These are phyloP conservation scores for Hypoxylon perforatum DNA, from an alignment of 495 filamentous ascomycete species.

Conservation along the genomic window DNA sequence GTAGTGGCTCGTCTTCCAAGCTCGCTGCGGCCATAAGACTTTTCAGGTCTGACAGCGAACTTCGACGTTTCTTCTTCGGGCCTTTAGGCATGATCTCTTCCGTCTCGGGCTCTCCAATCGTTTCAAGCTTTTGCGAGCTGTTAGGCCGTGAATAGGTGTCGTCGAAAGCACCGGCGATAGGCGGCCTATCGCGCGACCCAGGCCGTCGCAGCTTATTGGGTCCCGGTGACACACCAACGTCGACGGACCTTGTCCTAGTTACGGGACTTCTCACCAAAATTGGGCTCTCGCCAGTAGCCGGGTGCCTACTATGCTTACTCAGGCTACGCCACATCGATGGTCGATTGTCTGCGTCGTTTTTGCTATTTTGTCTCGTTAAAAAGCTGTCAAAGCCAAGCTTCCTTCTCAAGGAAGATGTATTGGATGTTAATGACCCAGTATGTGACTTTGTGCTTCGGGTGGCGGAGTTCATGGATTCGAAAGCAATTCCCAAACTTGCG, in stretches of 20 bases:
- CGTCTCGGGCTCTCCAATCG: conserved; percentile 62
- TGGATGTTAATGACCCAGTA: conserved; percentile 64
- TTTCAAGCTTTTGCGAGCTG: conserved; percentile 60
- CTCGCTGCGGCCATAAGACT: conserved; percentile 62
- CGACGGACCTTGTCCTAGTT: conserved; percentile 83
- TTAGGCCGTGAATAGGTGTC: conserved; percentile 56
- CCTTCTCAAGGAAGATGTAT: conserved; percentile 86
- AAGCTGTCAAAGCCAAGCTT: conserved; percentile 82
- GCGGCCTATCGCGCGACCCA: conserved; percentile 72
- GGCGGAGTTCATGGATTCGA: conserved; percentile 60
- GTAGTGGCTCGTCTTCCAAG: conserved; percentile 55
- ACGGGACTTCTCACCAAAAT: conserved; percentile 73
- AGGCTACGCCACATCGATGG: conserved; percentile 86
- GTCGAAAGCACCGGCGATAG: conserved; percentile 71
- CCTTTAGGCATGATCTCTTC: conserved; percentile 54
- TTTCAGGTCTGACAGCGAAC: conserved; percentile 90
- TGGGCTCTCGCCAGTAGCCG: conserved; percentile 62
- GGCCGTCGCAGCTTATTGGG: conserved; percentile 67
- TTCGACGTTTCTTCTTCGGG: conserved; percentile 82
- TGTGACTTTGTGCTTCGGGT: conserved; percentile 57
- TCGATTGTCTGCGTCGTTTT: conserved; percentile 72
- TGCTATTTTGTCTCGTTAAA: conserved; percentile 77
- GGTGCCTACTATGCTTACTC: conserved; percentile 79
- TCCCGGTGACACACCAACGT: conserved; percentile 67
- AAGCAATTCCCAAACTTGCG: conserved; percentile 46